Conservation (phyloP, 495 filamentous ascomycete genomes). For the Zalerion maritima region DNA sequence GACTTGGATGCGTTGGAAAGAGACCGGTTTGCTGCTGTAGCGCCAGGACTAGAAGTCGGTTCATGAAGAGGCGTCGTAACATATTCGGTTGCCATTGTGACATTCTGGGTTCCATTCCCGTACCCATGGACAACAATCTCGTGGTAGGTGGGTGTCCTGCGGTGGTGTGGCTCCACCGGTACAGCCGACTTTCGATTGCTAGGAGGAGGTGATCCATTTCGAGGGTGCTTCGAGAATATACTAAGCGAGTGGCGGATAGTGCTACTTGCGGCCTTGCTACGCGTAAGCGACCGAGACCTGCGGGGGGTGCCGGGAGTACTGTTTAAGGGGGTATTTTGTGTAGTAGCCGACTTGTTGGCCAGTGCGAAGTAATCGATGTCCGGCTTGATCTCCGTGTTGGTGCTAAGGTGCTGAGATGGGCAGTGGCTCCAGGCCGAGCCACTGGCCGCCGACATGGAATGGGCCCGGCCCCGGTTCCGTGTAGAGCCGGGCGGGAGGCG, state of each 20-base stretch:
- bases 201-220: conserved; percentile 8
- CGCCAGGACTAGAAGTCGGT: conserved; percentile 1
- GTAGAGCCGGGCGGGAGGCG: no score
- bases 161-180: conserved; percentile 1
- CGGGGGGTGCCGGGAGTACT: conserved; percentile 5
- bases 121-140: conserved; percentile 29
- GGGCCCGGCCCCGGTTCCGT: no score
- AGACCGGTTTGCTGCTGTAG: conserved; percentile 10
- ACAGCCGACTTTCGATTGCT: conserved; percentile 4
- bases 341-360: conserved; percentile 11
- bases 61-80: conserved; percentile 1
- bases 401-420: conserved; percentile 1
- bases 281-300: conserved; percentile 12
- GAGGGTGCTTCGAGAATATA: conserved; percentile 6
- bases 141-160: conserved; percentile 13
- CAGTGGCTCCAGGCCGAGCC: neutral
- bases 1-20: conserved; percentile 14
- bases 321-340: conserved; percentile 3
- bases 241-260: conserved; percentile 17
- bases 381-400: conserved; percentile 24
- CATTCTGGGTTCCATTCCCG: conserved; percentile 24
- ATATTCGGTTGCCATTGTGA: conserved; percentile 6
- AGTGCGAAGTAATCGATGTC: conserved; percentile 27
- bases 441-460: neutral
- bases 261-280: conserved; percentile 9